A percentile compares a stretch with the other conserved stretches of the same genome.
Conservation (phyloP, 331 rosid species). For the Rosa hybrid region DNA sequence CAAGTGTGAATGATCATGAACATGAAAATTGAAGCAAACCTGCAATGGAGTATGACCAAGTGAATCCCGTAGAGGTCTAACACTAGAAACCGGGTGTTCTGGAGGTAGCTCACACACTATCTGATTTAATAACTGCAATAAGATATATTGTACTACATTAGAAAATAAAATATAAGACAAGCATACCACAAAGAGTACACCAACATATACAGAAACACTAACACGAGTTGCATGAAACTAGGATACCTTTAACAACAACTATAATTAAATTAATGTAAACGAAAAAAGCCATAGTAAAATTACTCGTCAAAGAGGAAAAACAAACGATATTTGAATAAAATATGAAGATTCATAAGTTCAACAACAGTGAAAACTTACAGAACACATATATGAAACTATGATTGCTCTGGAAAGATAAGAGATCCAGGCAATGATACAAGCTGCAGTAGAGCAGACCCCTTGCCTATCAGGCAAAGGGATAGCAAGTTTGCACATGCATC, state of each 20-base stretch:
- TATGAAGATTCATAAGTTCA: conserved; percentile 1
- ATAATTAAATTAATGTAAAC: background rate
- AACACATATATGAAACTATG: background rate
- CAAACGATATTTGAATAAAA: background rate
- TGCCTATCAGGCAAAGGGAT: background rate
- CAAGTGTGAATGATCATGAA: background rate
- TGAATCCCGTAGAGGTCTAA: conserved; percentile 52
- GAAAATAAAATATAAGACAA: background rate
- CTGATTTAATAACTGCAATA: conserved; percentile 44
- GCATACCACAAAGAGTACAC: background rate
- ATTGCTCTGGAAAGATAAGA: background rate
- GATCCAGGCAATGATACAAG: background rate
- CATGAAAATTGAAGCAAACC: conserved; percentile 17
- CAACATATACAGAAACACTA: background rate
- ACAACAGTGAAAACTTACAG: background rate
- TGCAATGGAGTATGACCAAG: conserved; percentile 56
- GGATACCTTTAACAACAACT: background rate
- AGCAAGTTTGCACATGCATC: background rate
- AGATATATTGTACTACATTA: background rate
- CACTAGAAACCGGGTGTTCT: conserved; percentile 51
- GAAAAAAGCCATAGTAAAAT: background rate
- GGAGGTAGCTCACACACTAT: conserved; percentile 57
- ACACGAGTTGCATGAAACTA: background rate
- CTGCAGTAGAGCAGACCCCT: background rate
- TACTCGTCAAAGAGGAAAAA: background rate